Conservation (phyloP, 2,329 filamentous ascomycete genomes). For the Aspergillus sp. region DNA sequence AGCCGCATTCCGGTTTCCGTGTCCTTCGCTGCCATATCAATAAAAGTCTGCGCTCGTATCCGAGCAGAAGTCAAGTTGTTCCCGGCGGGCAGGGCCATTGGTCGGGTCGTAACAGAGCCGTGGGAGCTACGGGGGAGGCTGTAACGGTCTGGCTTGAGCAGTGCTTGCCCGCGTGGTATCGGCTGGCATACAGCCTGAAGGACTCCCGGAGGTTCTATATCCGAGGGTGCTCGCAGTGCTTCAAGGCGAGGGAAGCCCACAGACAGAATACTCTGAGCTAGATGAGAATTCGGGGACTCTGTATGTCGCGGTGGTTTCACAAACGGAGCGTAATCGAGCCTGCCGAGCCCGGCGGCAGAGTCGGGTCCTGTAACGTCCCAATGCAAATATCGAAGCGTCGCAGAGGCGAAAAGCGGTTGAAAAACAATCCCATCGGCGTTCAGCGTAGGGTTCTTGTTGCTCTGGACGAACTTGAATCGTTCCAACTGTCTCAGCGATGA, state of each 20-base stretch:
- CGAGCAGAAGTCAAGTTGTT: conserved; percentile 49
- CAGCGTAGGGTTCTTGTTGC: conserved; percentile 49
- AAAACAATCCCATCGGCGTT: conserved; percentile 47
- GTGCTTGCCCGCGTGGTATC: conserved; percentile 39
- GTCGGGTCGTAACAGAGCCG: conserved; percentile 43
- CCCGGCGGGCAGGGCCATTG: conserved; percentile 43
- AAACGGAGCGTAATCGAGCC: conserved; percentile 42
- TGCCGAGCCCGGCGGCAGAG: conserved; percentile 38
- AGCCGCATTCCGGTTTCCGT: conserved; percentile 44
- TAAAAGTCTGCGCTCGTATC: conserved; percentile 49
- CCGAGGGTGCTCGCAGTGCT: conserved; percentile 46
- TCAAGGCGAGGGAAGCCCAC: conserved; percentile 46
- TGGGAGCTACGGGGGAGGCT: conserved; percentile 46
- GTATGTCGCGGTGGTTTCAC: conserved; percentile 34
- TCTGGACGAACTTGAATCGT: conserved; percentile 56
- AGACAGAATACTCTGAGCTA: conserved; percentile 47
- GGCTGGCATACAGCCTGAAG: conserved; percentile 48
- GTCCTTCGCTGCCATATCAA: conserved; percentile 46
- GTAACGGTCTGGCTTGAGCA: conserved; percentile 44
- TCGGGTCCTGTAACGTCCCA: conserved; percentile 55
- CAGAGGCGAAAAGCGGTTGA: conserved; percentile 52
- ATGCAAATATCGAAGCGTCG: conserved; percentile 55
- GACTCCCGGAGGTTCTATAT: conserved; percentile 46
- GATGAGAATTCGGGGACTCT: conserved; percentile 45
- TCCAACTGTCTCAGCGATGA: conserved; percentile 49